phyloP scores from a whole-genome alignment of 1,284 basidiomycete genomes.

The Vanrija pseudolonga region DNA sequence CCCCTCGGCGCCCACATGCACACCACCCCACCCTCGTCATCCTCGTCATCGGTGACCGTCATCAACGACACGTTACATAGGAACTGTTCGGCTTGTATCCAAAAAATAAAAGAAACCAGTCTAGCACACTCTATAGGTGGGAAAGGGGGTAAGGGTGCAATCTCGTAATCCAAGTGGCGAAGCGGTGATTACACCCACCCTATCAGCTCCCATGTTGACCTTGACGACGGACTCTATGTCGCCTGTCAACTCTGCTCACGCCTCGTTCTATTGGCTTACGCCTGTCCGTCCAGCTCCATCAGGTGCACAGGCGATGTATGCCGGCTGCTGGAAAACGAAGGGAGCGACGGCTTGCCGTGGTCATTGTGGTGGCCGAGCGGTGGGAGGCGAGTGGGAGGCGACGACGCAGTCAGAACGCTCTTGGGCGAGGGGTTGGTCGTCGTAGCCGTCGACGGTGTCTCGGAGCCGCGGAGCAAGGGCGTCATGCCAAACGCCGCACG shows the following conservation, averaged over 20 bases:
- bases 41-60: no score
- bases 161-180: no score
- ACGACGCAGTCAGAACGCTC: constrained; percentile 21
- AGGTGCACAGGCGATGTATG: constrained; percentile 15
- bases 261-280: constrained; percentile 2
- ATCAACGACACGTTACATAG: no score
- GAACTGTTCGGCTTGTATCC: no score
- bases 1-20: no score
- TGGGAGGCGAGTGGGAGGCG: constrained; percentile 31
- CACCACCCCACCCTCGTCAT: no score
- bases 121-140: neutral
- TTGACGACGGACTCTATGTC: no score
- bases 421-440: constrained; percentile 24
- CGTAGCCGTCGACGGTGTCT: constrained; percentile 11
- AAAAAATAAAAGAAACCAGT: no score
- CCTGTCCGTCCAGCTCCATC: constrained; percentile 24
- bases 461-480: constrained; percentile 59
- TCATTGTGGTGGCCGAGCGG: constrained; percentile 28
- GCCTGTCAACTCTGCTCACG: neutral
- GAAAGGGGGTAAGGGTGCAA: neutral
- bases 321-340: constrained; percentile 15
- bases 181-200: no score
- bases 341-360: constrained; percentile 16
- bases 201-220: no score
- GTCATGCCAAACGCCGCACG: constrained; percentile 85